Percentiles rank a stretch among this genome's conserved stretches.
Evolutionary conservation across 495 filamentous ascomycete species (phyloP).

Genomic region (Xylaria sp.): DNA sequence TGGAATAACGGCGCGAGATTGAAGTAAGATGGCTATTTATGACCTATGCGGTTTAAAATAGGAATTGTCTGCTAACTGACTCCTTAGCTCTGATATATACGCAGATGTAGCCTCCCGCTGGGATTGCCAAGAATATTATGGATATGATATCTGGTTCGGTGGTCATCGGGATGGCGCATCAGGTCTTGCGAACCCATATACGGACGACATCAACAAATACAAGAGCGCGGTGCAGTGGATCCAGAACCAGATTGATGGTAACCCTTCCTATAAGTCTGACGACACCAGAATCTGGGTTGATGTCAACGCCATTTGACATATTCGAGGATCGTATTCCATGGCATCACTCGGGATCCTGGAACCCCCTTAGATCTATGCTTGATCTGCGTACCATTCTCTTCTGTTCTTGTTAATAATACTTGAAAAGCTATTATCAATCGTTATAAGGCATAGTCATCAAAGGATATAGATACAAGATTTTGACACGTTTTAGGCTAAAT

Average conservation of each 20-base stretch:
- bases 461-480: too few species aligned
- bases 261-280: neutral
- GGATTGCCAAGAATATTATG: neutral
- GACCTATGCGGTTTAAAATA: neutral
- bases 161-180: constrained; percentile 1
- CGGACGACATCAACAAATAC: neutral
- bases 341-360: neutral
- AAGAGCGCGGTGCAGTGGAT: constrained; percentile 10
- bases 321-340: neutral
- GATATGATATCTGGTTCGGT: neutral
- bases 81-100: neutral
- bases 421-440: neutral
- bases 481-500: too few species aligned
- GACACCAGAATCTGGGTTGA: constrained; percentile 1
- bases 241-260: neutral
- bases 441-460: neutral
- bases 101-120: constrained; percentile 4
- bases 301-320: neutral
- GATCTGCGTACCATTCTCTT: neutral
- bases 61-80: neutral
- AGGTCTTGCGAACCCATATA: constrained; percentile 1
- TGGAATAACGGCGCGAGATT: constrained; percentile 4
- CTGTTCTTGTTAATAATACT: neutral
- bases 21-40: neutral
- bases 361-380: neutral